Evolutionary conservation across 352 stramenopile genomes (phyloP).

Genomic region (Phytophthora europaea): DNA sequence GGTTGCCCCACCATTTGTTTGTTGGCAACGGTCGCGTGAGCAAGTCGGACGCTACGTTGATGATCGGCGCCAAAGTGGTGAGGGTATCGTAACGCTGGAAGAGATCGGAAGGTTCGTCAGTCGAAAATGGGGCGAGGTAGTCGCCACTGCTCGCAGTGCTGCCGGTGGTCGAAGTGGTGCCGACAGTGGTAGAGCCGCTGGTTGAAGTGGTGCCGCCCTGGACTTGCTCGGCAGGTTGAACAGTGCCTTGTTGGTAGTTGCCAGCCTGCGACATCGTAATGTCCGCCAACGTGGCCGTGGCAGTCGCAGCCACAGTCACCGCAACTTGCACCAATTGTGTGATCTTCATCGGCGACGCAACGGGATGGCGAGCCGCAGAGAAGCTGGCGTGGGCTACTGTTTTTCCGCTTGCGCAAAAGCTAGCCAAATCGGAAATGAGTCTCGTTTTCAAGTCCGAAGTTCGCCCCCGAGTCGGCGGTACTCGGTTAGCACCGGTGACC

Average conservation of each 20-base stretch:
- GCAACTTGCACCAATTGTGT: slow-evolving; percentile 35
- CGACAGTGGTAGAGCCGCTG: slow-evolving; percentile 8
- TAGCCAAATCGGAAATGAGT: slow-evolving; percentile 44
- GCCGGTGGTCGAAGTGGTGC: slow-evolving; percentile 17
- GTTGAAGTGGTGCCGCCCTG: slow-evolving; percentile 9
- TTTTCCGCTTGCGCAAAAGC: slow-evolving; percentile 19
- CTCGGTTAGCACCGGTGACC: slow-evolving; percentile 5
- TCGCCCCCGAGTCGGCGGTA: slow-evolving; percentile 4
- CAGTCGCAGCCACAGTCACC: slow-evolving; percentile 9
- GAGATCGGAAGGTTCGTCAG: slow-evolving; percentile 54
- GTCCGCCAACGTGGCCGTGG: slow-evolving; percentile 13
- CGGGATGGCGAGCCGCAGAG: slow-evolving; percentile 12
- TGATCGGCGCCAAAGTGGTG: slow-evolving; percentile 64
- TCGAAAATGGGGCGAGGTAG: slow-evolving; percentile 61
- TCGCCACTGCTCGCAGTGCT: slow-evolving; percentile 12
- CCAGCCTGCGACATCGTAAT: slow-evolving; percentile 33
- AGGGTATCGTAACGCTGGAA: slow-evolving; percentile 66
- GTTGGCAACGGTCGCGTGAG: slow-evolving; percentile 70
- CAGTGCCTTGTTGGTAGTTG: slow-evolving; percentile 34
- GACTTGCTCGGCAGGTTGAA: slow-evolving; percentile 21
- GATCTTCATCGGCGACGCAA: slow-evolving; percentile 38
- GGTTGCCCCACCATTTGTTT: slow-evolving; percentile 90
- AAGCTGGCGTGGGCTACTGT: not conserved
- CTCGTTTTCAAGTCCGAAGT: slow-evolving; percentile 17
- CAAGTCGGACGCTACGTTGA: slow-evolving; percentile 66